Percentiles rank a stretch among this genome's conserved stretches.
These are phyloP conservation scores for Tuber umbilicatum DNA, from an alignment of 495 filamentous ascomycete species.

Conservation along the genomic window DNA sequence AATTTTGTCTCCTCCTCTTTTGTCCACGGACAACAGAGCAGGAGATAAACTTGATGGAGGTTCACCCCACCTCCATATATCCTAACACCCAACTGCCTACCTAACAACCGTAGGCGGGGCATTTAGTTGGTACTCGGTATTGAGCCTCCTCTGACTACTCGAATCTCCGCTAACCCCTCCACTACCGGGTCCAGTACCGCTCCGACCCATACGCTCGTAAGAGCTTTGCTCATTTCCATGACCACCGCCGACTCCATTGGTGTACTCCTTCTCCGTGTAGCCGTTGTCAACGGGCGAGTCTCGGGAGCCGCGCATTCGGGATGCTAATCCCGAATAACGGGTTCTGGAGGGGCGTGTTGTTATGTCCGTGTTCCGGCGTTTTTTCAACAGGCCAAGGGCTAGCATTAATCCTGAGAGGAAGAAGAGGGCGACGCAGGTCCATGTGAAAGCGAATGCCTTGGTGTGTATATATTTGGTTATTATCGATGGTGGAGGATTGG, in stretches of 20 bases:
- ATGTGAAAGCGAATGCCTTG: conserved; percentile 42
- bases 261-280: conserved; percentile 18
- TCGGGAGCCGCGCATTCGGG: conserved; percentile 15
- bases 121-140: conserved; percentile 23
- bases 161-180: conserved; percentile 10
- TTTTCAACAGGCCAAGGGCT: conserved; percentile 12
- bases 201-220: background rate
- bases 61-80: conserved; percentile 8
- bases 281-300: conserved; percentile 1
- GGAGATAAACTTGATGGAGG: conserved; percentile 34
- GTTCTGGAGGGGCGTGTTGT: conserved; percentile 11
- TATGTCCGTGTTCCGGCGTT: conserved; percentile 16
- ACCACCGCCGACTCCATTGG: background rate
- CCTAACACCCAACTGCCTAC: background rate
- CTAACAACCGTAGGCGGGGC: background rate
- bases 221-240: conserved; percentile 7
- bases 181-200: background rate
- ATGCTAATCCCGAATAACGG: conserved; percentile 17
- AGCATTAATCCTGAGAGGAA: conserved; percentile 25
- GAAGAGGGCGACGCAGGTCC: conserved; percentile 39
- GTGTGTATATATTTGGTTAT: background rate
- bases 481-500: background rate
- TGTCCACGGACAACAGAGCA: conserved; percentile 34
- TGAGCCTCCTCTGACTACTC: conserved; percentile 30
- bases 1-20: conserved; percentile 40